Percentiles rank a stretch among this genome's conserved stretches.
phyloP scores from a whole-genome alignment of 202 grass and related monocot species.

The Panicum hallii region DNA sequence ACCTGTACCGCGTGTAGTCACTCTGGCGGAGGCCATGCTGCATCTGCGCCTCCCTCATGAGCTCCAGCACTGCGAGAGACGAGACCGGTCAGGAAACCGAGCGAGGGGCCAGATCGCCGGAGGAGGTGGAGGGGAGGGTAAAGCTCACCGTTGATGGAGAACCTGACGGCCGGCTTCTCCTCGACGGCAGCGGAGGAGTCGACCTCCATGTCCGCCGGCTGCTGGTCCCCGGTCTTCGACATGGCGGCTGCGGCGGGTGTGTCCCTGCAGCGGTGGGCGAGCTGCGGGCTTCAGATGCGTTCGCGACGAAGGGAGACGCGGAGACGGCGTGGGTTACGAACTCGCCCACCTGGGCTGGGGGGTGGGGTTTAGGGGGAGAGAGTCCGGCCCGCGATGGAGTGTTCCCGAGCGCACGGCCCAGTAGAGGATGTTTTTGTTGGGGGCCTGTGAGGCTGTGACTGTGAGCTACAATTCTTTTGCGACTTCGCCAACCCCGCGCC shows the following conservation, averaged over 20 bases:
- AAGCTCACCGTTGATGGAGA: conserved; percentile 85
- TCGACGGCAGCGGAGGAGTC: conserved; percentile 48
- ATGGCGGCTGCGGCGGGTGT: conserved; percentile 15
- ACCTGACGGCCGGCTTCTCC: conserved; percentile 68
- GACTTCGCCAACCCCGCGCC: too few species aligned
- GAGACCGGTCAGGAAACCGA: conserved; percentile 19
- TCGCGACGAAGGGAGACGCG: too few species aligned
- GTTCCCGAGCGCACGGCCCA: too few species aligned
- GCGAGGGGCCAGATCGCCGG: conserved; percentile 7
- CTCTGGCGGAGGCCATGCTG: conserved; percentile 93
- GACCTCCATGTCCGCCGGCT: conserved; percentile 57
- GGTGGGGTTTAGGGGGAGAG: too few species aligned
- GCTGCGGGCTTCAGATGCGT: too few species aligned
- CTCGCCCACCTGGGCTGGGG: too few species aligned
- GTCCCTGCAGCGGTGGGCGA: too few species aligned
- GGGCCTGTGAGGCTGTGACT: too few species aligned
- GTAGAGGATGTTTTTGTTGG: too few species aligned
- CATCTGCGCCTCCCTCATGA: conserved; percentile 95
- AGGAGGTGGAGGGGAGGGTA: not conserved
- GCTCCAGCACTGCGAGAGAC: conserved; percentile 67
- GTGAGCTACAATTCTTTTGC: too few species aligned
- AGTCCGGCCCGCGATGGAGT: too few species aligned
- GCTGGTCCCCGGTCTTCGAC: conserved; percentile 52
- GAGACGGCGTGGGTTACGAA: too few species aligned
- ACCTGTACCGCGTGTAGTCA: conserved; percentile 94